Evolutionary conservation across 257 asterid species (phyloP).

Genomic region (Echium plantagineum): DNA sequence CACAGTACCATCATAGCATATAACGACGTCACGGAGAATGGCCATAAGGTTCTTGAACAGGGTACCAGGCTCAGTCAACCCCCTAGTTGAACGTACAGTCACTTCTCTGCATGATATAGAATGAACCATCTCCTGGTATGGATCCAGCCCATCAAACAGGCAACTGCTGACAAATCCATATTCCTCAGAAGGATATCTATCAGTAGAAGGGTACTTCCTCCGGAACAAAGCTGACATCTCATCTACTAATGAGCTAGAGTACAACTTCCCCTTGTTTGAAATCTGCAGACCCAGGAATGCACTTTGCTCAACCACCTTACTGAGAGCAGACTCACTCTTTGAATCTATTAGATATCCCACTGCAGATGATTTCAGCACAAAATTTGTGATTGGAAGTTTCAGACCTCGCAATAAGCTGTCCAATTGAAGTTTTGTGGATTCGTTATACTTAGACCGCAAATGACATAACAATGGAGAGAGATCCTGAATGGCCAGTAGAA

Average conservation of each 20-base stretch:
- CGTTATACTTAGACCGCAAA: slow-evolving; percentile 44
- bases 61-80: slow-evolving; percentile 92
- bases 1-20: slow-evolving; percentile 81
- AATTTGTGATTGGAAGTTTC: slow-evolving; percentile 48
- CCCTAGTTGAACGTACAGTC: slow-evolving; percentile 86
- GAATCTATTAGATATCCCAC: slow-evolving; percentile 68
- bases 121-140: slow-evolving; percentile 89
- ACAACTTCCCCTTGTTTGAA: slow-evolving; percentile 61
- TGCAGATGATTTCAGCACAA: slow-evolving; percentile 51
- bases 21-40: slow-evolving; percentile 82
- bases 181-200: slow-evolving; percentile 50
- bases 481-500: slow-evolving; percentile 41
- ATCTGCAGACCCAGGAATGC: slow-evolving; percentile 80
- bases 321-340: slow-evolving; percentile 83
- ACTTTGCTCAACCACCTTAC: slow-evolving; percentile 87
- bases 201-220: slow-evolving; percentile 55
- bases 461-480: slow-evolving; percentile 34
- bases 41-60: slow-evolving; percentile 92
- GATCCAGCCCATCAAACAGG: slow-evolving; percentile 79
- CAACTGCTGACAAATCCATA: slow-evolving; percentile 71
- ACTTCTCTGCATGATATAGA: slow-evolving; percentile 92
- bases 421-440: slow-evolving; percentile 48
- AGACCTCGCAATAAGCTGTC: slow-evolving; percentile 47
- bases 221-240: slow-evolving; percentile 56
- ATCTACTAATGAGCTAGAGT: slow-evolving; percentile 51